Evolutionary conservation across 2,329 filamentous ascomycete genomes (phyloP), one percentile per base, ranked within the genome.

Genomic region (Epichloe brachyelytri): DNA sequence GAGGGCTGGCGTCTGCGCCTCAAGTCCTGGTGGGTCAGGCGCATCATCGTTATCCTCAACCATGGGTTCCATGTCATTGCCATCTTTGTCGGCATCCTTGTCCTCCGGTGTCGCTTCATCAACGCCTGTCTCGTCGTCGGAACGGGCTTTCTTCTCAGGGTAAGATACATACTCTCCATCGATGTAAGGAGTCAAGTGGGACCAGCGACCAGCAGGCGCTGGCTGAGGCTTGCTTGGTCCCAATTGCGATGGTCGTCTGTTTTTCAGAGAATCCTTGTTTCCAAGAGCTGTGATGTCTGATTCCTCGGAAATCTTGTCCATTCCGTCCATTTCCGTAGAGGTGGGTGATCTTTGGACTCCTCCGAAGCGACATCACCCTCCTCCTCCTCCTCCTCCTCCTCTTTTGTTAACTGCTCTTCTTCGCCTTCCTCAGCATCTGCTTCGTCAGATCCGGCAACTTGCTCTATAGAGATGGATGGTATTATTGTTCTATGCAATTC

Each of bases 161-260:
- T 72, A 71, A 2, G 61, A 55, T 22, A 66, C 55, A 49, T 60
- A 68, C 51, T 72, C 68, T 15, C 63, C 66, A 33, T 66, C 62
- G 7, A 73, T 52, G 47, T 71, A 72, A 4, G 70, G 67, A 2
- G 67, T 71, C 8, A 73, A 59, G 40, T 69, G 56, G 19, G 67
- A 59, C 65, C 68, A 72, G 20, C 64, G 62, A 2, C 67, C 65
- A 12, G 49, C 51, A 12, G 62, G 64, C 5, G 56, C 53, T 46
- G 63, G 63, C 37, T 67, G 64, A 33, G 62, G 58, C 51, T 62
- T 60, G 17, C 41, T 50, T 30, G 51, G 50, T 2, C 51, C 44
- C 43, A 39, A 38, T 46, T 54, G 53, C 3, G 49, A 48, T n/a
- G 47, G 12, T 22, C 50, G 39, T 14, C 20, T 51, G 39, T 19